Base-by-base conservation (phyloP, 208 protist species). In the Trypanosoma boissoni region DNA sequence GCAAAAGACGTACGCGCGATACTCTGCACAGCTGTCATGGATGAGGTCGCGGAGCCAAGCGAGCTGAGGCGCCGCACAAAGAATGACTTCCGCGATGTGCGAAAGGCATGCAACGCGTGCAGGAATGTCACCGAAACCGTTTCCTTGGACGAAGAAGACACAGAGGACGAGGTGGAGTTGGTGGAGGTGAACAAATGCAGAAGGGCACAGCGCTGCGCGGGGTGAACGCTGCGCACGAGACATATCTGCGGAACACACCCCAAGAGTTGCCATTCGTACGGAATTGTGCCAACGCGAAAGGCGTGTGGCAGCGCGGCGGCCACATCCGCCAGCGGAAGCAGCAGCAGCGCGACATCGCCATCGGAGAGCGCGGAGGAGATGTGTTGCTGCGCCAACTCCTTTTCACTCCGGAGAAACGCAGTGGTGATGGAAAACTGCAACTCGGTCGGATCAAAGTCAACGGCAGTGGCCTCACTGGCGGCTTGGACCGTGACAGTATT, bases 221-320 rank as follows among this genome's bases (percentile, higher is more conserved):
- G 59, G 21, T 48, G 29, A 6, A 84, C 50, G 0, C 58, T 23
- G 27, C 73, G 57, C n/a, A 89, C 68, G 66, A 84, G 46, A 65
- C 79, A 92, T 36, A 92, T 48, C 49, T 87, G 78, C 36, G 68
- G 64, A 16, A 80, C 53, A 68, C 86, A 88, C 12, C 86, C 86
- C 6, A 89, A 55, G 29, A 49, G 34, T 0, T 49, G 56, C 82
- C 86, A 92, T 26, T 44, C 59, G 16, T 37, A 24, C n/a, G 81
- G 81, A 8, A 86, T 41, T 12, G 6, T 27, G 5, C 43, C 20
- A 23, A 9, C 58, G 1, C 23, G 12, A 54, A 72, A 39, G 2
- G 68, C 37, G 20, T 65, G 56, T 21, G 83, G 20, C 66, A 76
- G 75, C 43, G 44, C 45, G 2, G 52, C 37, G 21, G 74, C 28